Conservation (phyloP, 169 alveolate genomes). For the Besnoitia besnoiti region DNA sequence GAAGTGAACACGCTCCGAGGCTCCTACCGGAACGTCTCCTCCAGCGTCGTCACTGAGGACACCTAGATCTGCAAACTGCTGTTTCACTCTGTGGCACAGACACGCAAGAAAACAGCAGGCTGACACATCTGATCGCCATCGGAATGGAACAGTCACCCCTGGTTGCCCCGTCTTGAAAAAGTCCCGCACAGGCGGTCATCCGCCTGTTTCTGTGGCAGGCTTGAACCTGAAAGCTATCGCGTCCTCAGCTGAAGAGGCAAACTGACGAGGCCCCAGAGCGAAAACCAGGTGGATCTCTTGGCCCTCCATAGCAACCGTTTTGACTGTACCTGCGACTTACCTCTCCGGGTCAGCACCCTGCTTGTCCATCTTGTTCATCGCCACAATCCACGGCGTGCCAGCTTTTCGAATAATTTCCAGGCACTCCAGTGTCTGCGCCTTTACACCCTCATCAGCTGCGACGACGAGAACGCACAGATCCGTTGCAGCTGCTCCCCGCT, state of each 20-base stretch:
- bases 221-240: too few species aligned
- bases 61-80: slow-evolving; percentile 76
- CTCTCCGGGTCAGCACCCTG: slow-evolving; percentile 51
- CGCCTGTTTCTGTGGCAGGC: too few species aligned
- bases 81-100: slow-evolving; percentile 75
- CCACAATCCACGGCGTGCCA: slow-evolving; percentile 79
- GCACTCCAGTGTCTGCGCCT: slow-evolving; percentile 87
- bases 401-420: slow-evolving; percentile 71
- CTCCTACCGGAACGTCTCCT: slow-evolving; percentile 33
- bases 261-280: too few species aligned
- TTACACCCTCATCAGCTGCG: slow-evolving; percentile 89
- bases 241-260: too few species aligned
- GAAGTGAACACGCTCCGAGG: background rate
- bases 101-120: background rate
- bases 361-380: slow-evolving; percentile 83
- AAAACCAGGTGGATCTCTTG: too few species aligned
- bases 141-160: too few species aligned
- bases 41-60: slow-evolving; percentile 51
- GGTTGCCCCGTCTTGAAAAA: too few species aligned
- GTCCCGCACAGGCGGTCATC: too few species aligned
- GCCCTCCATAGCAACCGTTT: background rate
- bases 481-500: slow-evolving; percentile 89
- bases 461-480: slow-evolving; percentile 88
- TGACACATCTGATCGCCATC: too few species aligned
- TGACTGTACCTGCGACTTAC: background rate